These are phyloP conservation scores for Ascochyta lentis DNA, from an alignment of 2,329 filamentous ascomycete species.

Conservation along the genomic window DNA sequence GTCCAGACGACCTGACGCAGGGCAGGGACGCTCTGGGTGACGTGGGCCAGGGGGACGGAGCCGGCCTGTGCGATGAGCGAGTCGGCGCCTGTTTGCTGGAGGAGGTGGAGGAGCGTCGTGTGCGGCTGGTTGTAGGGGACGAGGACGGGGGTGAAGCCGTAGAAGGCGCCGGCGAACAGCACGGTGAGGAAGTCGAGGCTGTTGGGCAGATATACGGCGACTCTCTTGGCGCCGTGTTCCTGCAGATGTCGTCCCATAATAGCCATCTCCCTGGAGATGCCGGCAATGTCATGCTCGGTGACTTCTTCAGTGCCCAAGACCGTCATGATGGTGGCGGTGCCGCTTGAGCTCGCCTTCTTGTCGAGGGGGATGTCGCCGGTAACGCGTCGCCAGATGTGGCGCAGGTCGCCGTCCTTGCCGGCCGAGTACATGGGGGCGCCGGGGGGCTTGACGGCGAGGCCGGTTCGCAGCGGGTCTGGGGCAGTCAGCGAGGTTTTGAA, in stretches of 20 bases:
- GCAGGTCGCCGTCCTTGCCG: conserved; percentile 85
- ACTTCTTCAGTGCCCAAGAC: conserved; percentile 78
- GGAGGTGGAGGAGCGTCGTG: conserved; percentile 72
- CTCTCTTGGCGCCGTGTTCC: conserved; percentile 71
- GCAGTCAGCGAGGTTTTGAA: too few species aligned
- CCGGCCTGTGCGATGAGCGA: conserved; percentile 85
- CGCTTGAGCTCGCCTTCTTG: conserved; percentile 68
- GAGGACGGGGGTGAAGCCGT: conserved; percentile 82
- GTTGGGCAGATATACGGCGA: conserved; percentile 92
- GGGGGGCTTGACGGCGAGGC: conserved; percentile 75
- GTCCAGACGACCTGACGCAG: conserved; percentile 87
- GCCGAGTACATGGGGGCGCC: conserved; percentile 81
- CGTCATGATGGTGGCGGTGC: conserved; percentile 76
- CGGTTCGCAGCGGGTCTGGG: conserved; percentile 47
- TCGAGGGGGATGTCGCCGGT: conserved; percentile 69
- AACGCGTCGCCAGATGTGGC: conserved; percentile 86
- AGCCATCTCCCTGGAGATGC: conserved; percentile 85
- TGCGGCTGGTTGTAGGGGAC: conserved; percentile 81
- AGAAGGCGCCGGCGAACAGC: conserved; percentile 88
- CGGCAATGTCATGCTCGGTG: conserved; percentile 72
- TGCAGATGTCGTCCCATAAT: conserved; percentile 80
- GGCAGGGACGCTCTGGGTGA: conserved; percentile 71
- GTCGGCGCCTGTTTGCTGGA: conserved; percentile 77
- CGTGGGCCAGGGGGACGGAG: conserved; percentile 78
- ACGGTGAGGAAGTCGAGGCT: conserved; percentile 84